phyloP scores from a whole-genome alignment of 345 rosid species.

The Rhizophora mangle region DNA sequence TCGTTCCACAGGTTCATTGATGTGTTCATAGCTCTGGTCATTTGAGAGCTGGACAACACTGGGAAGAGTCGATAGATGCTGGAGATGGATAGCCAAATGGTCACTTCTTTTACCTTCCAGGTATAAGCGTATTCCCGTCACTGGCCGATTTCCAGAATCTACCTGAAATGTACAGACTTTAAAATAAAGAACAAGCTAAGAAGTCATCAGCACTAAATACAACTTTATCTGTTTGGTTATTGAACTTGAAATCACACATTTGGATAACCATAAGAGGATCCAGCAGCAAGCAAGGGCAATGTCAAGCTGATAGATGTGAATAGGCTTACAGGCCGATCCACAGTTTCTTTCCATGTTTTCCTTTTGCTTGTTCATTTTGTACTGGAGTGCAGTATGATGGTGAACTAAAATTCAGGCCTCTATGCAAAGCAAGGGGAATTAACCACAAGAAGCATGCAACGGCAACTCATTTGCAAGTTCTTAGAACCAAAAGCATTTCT shows the following conservation, averaged over 20 bases:
- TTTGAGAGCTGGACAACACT: slow-evolving; percentile 53
- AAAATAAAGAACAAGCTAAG: slow-evolving; percentile 5
- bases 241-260: background rate
- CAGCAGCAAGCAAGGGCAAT: background rate
- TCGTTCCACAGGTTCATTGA: slow-evolving; percentile 43
- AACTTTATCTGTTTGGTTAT: background rate
- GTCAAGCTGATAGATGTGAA: background rate
- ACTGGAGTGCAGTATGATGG: no score
- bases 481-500: slow-evolving; percentile 4
- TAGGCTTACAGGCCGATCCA: no score
- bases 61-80: slow-evolving; percentile 76
- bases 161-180: slow-evolving; percentile 42
- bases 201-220: slow-evolving; percentile 9
- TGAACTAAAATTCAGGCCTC: no score
- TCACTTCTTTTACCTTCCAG: slow-evolving; percentile 88
- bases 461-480: slow-evolving; percentile 1
- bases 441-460: background rate
- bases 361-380: no score
- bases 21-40: slow-evolving; percentile 49
- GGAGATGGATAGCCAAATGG: slow-evolving; percentile 85
- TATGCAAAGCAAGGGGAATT: background rate
- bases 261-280: background rate
- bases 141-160: slow-evolving; percentile 75
- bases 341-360: no score
- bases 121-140: slow-evolving; percentile 83